Conservation (phyloP, 2,329 filamentous ascomycete species). For the Tolypocladium ovalisporum region DNA sequence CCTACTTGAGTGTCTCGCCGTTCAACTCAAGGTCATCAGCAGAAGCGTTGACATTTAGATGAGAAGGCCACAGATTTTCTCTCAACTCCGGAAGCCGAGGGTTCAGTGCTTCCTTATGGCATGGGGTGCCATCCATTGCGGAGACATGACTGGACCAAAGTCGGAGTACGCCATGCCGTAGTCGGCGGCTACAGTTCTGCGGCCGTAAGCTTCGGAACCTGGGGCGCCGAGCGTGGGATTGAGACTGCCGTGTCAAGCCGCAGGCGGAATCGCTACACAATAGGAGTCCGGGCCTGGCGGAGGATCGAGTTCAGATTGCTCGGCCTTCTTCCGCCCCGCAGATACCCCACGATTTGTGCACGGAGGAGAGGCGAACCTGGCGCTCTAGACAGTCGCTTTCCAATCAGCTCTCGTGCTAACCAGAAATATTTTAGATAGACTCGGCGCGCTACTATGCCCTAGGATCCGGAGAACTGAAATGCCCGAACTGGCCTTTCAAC, state of each 20-base stretch:
- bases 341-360: neutral
- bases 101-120: neutral
- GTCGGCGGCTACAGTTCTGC: neutral
- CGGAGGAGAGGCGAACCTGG: neutral
- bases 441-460: no score
- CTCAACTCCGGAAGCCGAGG: neutral
- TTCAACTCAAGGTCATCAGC: neutral
- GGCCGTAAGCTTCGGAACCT: neutral
- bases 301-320: no score
- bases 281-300: neutral
- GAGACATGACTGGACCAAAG: neutral
- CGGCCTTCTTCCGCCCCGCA: no score
- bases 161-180: neutral
- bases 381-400: neutral
- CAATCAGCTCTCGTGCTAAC: neutral
- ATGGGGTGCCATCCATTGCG: neutral
- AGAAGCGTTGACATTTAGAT: neutral
- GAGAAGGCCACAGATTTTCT: neutral
- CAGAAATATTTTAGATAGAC: neutral
- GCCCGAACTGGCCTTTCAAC: no score
- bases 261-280: neutral
- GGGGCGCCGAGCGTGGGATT: no score
- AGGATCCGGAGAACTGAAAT: no score
- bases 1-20: neutral
- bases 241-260: neutral